Evolutionary conservation across 2,329 filamentous ascomycete genomes (phyloP).

Genomic region (Monilinia laxa): DNA sequence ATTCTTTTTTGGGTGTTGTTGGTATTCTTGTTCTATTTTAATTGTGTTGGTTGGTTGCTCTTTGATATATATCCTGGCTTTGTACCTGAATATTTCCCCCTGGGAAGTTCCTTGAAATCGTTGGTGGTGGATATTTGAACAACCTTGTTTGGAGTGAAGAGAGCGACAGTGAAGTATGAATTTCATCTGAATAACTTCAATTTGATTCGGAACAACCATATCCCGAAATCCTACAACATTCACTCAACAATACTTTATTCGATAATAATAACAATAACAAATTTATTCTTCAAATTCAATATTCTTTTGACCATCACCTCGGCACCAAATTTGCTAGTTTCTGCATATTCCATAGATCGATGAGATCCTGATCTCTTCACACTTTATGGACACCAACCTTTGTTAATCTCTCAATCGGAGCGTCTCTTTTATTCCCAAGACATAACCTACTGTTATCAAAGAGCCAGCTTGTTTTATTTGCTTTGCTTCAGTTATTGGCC

Average conservation of each 20-base stretch:
- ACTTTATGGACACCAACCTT: background rate
- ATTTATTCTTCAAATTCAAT: background rate
- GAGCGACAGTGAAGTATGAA: slow-evolving; percentile 13
- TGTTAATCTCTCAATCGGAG: background rate
- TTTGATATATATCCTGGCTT: background rate
- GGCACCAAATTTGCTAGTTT: background rate
- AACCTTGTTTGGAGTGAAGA: slow-evolving; percentile 3
- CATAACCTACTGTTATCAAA: no score
- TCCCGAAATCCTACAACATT: background rate
- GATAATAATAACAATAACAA: background rate
- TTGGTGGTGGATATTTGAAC: background rate
- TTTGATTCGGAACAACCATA: slow-evolving; percentile 4
- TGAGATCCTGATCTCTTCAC: background rate
- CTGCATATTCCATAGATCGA: background rate
- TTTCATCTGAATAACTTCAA: slow-evolving; percentile 11
- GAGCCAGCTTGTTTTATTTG: background rate
- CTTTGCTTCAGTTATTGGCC: background rate
- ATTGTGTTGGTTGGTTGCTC: background rate
- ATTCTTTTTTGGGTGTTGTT: background rate
- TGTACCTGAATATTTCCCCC: background rate
- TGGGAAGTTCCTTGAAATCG: background rate
- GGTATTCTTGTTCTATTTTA: background rate
- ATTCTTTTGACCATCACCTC: background rate
- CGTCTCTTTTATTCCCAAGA: background rate
- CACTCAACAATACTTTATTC: background rate